A percentile compares a stretch with the other conserved stretches of the same genome.
Evolutionary conservation across 495 filamentous ascomycete genomes (phyloP).

Genomic region (Chlorociboria aeruginascens): DNA sequence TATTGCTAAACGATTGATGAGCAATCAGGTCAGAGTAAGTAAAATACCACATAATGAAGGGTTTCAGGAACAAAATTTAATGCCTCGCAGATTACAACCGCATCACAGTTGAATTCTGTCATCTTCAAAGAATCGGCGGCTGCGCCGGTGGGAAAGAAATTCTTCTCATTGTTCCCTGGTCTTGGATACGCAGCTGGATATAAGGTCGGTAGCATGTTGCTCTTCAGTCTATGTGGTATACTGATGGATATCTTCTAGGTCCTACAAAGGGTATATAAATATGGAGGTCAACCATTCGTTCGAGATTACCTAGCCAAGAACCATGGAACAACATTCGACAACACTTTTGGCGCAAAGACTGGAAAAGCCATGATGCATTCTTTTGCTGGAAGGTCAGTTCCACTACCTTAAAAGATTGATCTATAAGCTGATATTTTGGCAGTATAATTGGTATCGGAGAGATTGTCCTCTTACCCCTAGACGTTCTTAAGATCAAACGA

Average conservation of each 20-base stretch:
- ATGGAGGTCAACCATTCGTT: slow-evolving; percentile 92
- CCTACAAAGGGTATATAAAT: slow-evolving; percentile 96
- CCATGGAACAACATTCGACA: slow-evolving; percentile 73
- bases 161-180: slow-evolving; percentile 92
- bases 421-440: slow-evolving; percentile 7
- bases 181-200: slow-evolving; percentile 96
- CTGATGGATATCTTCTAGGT: slow-evolving; percentile 32
- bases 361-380: slow-evolving; percentile 98
- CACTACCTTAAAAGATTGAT: not conserved
- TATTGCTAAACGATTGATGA: slow-evolving; percentile 97
- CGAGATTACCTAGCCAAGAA: slow-evolving; percentile 80
- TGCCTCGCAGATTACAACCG: slow-evolving; percentile 40
- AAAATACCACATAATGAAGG: not conserved
- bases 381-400: slow-evolving; percentile 70
- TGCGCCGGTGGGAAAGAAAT: slow-evolving; percentile 58
- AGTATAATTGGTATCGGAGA: slow-evolving; percentile 95
- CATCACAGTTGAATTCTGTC: slow-evolving; percentile 63
- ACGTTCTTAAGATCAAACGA: slow-evolving; percentile 98
- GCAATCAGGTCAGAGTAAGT: slow-evolving; percentile 57
- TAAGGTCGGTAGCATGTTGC: slow-evolving; percentile 48
- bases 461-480: slow-evolving; percentile 86
- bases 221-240: not conserved
- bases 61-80: slow-evolving; percentile 1
- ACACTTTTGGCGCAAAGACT: slow-evolving; percentile 84
- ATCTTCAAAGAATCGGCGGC: slow-evolving; percentile 86